Evolutionary conservation across 2,329 filamentous ascomycete genomes (phyloP).

Genomic region (Cercospora berteroae): DNA sequence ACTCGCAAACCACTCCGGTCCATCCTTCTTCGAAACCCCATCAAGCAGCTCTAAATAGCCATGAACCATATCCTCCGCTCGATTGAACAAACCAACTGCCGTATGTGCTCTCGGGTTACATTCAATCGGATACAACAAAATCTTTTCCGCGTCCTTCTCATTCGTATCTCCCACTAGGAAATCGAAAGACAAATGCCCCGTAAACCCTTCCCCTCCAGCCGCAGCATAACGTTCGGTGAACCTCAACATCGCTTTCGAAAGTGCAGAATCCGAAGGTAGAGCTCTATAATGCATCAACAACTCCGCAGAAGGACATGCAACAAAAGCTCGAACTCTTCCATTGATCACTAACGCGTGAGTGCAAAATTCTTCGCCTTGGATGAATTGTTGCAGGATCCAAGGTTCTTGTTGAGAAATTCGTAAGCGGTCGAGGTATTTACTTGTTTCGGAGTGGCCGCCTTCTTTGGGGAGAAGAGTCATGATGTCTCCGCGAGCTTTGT

Average conservation of each 20-base stretch:
- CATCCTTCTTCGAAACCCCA: conserved; percentile 21
- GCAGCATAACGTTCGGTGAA: conserved; percentile 62
- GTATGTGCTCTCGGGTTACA: conserved; percentile 70
- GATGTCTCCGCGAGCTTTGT: conserved; percentile 53
- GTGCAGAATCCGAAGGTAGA: conserved; percentile 53
- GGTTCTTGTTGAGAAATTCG: conserved; percentile 55
- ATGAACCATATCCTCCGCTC: conserved; percentile 45
- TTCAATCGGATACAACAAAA: conserved; percentile 63
- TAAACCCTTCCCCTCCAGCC: conserved; percentile 53
- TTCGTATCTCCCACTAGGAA: conserved; percentile 58
- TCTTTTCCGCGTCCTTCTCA: conserved; percentile 26
- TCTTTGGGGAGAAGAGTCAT: conserved; percentile 64
- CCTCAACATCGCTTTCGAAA: conserved; percentile 60
- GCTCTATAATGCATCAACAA: conserved; percentile 66
- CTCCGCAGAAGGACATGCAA: conserved; percentile 62
- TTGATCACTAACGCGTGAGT: conserved; percentile 68
- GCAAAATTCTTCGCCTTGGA: conserved; percentile 65
- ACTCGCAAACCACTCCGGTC: conserved; percentile 21
- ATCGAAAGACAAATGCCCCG: conserved; percentile 71
- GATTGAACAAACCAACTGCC: conserved; percentile 60
- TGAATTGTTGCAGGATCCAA: conserved; percentile 69
- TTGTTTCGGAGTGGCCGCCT: conserved; percentile 52
- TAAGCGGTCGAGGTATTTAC: conserved; percentile 54
- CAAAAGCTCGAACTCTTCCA: conserved; percentile 64
- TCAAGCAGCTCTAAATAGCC: conserved; percentile 54